Evolutionary conservation across 2,329 filamentous ascomycete genomes (phyloP), one percentile per base, ranked within the genome.

Genomic region (Scedosporium minutisporum): DNA sequence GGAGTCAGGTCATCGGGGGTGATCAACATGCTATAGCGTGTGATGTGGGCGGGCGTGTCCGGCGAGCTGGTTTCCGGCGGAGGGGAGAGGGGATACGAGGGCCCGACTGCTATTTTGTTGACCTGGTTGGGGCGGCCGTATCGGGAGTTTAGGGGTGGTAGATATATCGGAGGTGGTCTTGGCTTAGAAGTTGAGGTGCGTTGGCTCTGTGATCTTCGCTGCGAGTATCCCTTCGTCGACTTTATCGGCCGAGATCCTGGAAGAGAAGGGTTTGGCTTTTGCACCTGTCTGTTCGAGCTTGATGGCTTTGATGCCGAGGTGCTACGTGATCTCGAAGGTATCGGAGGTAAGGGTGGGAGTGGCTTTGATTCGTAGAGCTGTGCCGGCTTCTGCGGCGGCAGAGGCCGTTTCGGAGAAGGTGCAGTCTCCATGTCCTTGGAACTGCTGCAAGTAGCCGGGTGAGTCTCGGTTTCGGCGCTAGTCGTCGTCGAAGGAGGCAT

Each of bases 291-390:
- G n/a, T 53, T 21, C 21, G 14, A 6, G 25, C 16, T 48, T 29
- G 12, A 46, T 23, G 3, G 55, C 21, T 33, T 44, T 10, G 42
- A 12, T 3, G 6, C n/a, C 21, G 58, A 6, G 21, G 23, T 60
- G 18, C 29, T 33, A 9, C 6, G 9, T 33, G 48, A 25, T 25
- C 23, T 53, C 21, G 27, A 18, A 16, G 57, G 57, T 29, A 42
- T 42, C 25, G n/a, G 46, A 25, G 70, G 70, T 7, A 69, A 58
- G 4, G 68, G 67, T 16, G 71, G 71, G 3, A 72, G 64, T 3
- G 69, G 66, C 51, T 66, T 71, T 46, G 57, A 67, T 44, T 66
- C 63, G 62, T 73, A 71, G n/a, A 55, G 62, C 25, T 53, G 48
- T 16, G 64, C 42, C 7, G 64, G 64, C 21, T 64, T 61, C 60